These are phyloP conservation scores for Thelonectria rubi DNA, from an alignment of 2,329 filamentous ascomycete genomes.

Conservation along the genomic window DNA sequence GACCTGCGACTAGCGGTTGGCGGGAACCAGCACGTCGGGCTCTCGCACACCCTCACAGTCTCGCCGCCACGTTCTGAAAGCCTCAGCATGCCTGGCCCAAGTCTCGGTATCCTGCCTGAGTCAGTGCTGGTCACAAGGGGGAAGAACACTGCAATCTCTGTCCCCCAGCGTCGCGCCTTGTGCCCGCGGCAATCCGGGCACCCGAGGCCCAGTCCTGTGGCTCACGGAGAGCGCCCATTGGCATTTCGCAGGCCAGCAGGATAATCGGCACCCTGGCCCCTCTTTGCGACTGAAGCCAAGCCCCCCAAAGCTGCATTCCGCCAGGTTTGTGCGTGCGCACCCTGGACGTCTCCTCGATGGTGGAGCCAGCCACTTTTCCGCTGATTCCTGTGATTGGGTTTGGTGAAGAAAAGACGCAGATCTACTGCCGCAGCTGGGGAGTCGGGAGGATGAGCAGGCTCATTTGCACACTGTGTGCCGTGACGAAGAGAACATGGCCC, in stretches of 20 bases:
- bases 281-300: constrained; percentile 41
- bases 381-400: constrained; percentile 38
- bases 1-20: constrained; percentile 42
- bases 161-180: constrained; percentile 27
- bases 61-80: constrained; percentile 41
- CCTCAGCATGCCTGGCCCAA: constrained; percentile 37
- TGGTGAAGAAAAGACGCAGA: constrained; percentile 44
- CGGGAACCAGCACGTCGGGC: constrained; percentile 45
- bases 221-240: constrained; percentile 37
- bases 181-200: constrained; percentile 41
- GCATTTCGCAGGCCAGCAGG: constrained; percentile 39
- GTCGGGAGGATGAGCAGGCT: background rate
- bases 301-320: constrained; percentile 40
- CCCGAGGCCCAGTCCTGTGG: constrained; percentile 39
- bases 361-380: constrained; percentile 38
- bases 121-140: constrained; percentile 43
- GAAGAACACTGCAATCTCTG: constrained; percentile 40
- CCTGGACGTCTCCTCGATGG: constrained; percentile 38
- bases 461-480: constrained; percentile 37
- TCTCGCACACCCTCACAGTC: constrained; percentile 43
- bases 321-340: constrained; percentile 26
- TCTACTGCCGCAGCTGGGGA: constrained; percentile 41
- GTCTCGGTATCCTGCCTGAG: constrained; percentile 38
- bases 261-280: constrained; percentile 44
- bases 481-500: constrained; percentile 25